Evolutionary conservation across 495 filamentous ascomycete species (phyloP).

Genomic region (Neurospora sp.): DNA sequence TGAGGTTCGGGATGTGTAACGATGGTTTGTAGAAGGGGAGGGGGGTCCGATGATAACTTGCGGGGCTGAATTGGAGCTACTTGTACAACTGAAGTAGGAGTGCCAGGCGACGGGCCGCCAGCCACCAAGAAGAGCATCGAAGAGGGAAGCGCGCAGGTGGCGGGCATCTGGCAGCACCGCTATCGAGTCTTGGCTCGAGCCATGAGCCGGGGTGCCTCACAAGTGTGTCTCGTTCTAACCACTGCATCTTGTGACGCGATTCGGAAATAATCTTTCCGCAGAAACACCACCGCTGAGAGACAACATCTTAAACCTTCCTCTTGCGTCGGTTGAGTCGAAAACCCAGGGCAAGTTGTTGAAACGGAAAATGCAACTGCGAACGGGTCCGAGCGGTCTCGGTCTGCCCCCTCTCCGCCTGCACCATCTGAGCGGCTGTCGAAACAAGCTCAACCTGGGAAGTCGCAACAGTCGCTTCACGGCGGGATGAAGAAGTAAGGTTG

Average conservation of each 20-base stretch:
- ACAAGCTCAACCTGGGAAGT: background rate
- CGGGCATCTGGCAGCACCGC: background rate
- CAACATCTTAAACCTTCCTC: background rate
- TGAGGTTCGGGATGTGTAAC: slow-evolving; percentile 13
- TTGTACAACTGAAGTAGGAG: too few species aligned
- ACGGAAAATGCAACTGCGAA: background rate
- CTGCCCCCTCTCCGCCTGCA: background rate
- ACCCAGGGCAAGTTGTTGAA: background rate
- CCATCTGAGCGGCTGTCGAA: background rate
- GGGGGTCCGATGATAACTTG: slow-evolving; percentile 6
- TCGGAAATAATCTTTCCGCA: background rate
- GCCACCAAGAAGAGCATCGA: background rate
- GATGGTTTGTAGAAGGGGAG: slow-evolving; percentile 7
- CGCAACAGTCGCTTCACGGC: background rate
- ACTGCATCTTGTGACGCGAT: background rate
- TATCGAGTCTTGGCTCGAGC: background rate
- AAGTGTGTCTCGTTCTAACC: background rate
- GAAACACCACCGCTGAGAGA: background rate
- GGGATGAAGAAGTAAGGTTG: background rate
- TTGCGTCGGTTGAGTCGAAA: background rate
- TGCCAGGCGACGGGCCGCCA: background rate
- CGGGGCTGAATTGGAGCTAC: background rate
- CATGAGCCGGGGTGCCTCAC: background rate
- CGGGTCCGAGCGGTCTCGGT: background rate
- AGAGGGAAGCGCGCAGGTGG: slow-evolving; percentile 4